A percentile compares a stretch with the other conserved stretches of the same genome.
These are phyloP conservation scores for Coemansia sp. DNA, from an alignment of 371 early-diverging fungal genomes.

Conservation along the genomic window DNA sequence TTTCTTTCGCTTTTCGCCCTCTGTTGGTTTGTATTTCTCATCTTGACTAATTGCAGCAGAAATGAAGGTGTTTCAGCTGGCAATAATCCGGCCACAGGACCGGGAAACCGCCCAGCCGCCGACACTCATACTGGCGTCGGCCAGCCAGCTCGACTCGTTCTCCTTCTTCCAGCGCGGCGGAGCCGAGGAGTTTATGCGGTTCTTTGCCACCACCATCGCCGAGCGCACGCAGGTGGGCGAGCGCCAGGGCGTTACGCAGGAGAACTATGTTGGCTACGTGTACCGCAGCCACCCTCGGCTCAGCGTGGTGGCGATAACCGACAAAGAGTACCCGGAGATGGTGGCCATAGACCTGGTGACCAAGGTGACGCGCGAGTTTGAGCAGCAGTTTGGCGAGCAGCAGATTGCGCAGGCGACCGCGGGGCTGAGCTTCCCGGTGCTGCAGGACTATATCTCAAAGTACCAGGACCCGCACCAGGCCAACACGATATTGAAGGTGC, in stretches of 20 bases:
- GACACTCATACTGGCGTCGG: conserved; percentile 55
- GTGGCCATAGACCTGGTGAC: conserved; percentile 86
- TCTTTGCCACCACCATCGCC: conserved; percentile 80
- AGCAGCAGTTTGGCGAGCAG: conserved; percentile 48
- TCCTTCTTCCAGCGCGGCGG: conserved; percentile 86
- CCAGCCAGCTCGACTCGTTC: conserved; percentile 79
- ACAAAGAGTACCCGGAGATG: conserved; percentile 90
- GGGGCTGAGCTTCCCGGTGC: conserved; percentile 63
- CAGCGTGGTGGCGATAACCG: conserved; percentile 78
- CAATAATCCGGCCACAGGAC: conserved; percentile 33
- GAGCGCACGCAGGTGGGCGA: conserved; percentile 84
- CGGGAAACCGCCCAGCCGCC: conserved; percentile 8
- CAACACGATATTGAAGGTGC: conserved; percentile 94
- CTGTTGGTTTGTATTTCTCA: neutral
- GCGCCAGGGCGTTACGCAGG: conserved; percentile 68
- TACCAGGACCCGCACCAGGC: conserved; percentile 94
- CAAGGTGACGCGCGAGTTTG: conserved; percentile 88
- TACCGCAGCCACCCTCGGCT: conserved; percentile 75
- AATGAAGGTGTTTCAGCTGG: conserved; percentile 39
- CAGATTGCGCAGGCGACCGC: conserved; percentile 8
- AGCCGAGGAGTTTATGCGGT: conserved; percentile 87
- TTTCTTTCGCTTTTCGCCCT: neutral
- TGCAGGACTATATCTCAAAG: conserved; percentile 70
- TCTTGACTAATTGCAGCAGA: neutral
- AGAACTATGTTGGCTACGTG: conserved; percentile 74